Conservation (phyloP, 345 rosid species). For the Lumnitzera littorea region DNA sequence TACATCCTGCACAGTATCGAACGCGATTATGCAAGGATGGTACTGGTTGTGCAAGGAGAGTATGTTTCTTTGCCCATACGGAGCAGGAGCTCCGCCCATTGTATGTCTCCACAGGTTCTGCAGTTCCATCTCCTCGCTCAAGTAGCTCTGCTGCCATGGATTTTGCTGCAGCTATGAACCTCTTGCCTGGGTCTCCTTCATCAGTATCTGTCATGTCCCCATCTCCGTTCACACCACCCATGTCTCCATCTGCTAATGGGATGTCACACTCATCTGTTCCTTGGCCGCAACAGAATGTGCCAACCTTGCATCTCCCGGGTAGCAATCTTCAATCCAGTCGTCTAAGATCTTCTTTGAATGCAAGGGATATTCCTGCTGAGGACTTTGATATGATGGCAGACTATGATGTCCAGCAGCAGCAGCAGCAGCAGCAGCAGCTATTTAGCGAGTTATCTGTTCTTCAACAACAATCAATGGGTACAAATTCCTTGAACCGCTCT, state of each 20-base stretch:
- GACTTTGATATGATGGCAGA: conserved; percentile 57
- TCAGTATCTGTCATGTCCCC: conserved; percentile 79
- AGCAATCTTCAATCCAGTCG: conserved; percentile 83
- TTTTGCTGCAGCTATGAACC: conserved; percentile 68
- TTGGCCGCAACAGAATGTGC: conserved; percentile 91
- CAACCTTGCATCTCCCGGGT: conserved; percentile 73
- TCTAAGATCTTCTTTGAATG: conserved; percentile 71
- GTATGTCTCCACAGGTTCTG: conserved; percentile 84
- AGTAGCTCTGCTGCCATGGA: conserved; percentile 62
- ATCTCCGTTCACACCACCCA: conserved; percentile 69
- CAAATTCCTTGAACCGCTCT: conserved; percentile 50
- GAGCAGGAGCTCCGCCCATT: conserved; percentile 87
- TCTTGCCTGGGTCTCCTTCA: conserved; percentile 80
- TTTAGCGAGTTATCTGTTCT: conserved; percentile 51
- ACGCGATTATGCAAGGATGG: conserved; percentile 94
- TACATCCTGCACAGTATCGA: conserved; percentile 93
- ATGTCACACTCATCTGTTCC: conserved; percentile 59
- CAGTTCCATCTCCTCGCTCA: conserved; percentile 84
- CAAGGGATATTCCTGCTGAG: conserved; percentile 61
- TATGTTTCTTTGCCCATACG: conserved; percentile 92
- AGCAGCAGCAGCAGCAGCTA: conserved; percentile 49
- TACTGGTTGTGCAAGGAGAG: conserved; percentile 72
- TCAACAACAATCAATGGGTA: conserved; percentile 35
- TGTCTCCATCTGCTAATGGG: conserved; percentile 75
- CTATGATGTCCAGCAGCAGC: conserved; percentile 52